These are phyloP conservation scores for Bonia amplexicaulis DNA, from an alignment of 176 grass and related monocot species.

Conservation along the genomic window DNA sequence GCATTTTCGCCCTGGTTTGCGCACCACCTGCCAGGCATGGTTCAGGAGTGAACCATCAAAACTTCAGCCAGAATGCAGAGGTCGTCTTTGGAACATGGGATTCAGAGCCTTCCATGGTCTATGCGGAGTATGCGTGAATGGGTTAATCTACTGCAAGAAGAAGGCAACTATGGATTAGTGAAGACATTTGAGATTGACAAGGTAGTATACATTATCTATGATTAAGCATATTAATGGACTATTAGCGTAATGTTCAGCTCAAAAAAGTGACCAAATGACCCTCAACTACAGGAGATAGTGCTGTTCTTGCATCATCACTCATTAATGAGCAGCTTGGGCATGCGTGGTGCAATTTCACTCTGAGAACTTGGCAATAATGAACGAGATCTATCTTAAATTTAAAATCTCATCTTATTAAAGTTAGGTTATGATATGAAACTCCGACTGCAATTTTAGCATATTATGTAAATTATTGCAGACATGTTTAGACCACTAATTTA, in stretches of 20 bases:
- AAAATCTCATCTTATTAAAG: neutral
- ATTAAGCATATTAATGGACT: neutral
- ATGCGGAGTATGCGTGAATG: neutral
- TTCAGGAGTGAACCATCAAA: conserved; percentile 27
- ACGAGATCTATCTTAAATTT: neutral
- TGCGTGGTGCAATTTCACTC: neutral
- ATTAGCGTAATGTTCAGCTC: neutral
- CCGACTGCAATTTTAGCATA: neutral
- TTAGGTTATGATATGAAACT: neutral
- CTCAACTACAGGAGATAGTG: neutral
- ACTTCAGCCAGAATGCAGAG: conserved; percentile 21
- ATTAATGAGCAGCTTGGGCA: neutral
- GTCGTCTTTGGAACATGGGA: conserved; percentile 16
- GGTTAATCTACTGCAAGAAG: conserved; percentile 1
- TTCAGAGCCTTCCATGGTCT: neutral
- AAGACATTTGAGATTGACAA: conserved; percentile 4
- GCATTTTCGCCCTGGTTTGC: conserved; percentile 4
- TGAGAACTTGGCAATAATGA: neutral
- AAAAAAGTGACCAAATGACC: neutral
- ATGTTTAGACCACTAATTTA: neutral
- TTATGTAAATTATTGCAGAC: neutral
- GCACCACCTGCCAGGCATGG: conserved; percentile 3
- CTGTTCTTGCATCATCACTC: neutral
- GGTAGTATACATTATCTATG: neutral
- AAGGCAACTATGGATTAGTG: neutral